phyloP scores from a whole-genome alignment of 768 basidiomycete species.

The Amanita rimosa region DNA sequence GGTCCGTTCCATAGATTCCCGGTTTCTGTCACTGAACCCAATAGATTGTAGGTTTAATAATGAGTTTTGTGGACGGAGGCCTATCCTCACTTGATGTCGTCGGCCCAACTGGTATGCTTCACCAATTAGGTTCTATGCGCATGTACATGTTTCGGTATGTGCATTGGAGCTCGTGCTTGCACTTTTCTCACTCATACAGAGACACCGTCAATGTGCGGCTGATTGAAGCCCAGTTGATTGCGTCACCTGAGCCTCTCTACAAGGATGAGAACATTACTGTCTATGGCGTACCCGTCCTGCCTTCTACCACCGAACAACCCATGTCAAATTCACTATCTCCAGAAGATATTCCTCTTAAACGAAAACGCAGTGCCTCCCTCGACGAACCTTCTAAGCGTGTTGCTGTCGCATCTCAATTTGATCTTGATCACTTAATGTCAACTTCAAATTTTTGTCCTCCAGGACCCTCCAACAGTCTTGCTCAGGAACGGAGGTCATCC shows the following conservation, averaged over 20 bases:
- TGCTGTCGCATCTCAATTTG: background rate
- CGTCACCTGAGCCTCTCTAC: constrained; percentile 33
- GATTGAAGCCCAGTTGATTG: constrained; percentile 26
- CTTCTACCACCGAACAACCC: constrained; percentile 1
- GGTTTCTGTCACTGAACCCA: constrained; percentile 1
- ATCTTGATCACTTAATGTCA: constrained; percentile 11
- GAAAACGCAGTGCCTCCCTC: constrained; percentile 32
- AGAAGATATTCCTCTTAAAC: constrained; percentile 22
- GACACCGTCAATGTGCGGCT: constrained; percentile 38
- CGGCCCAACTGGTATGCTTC: constrained; percentile 66
- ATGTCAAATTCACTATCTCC: background rate
- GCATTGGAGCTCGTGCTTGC: background rate
- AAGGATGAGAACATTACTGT: constrained; percentile 54
- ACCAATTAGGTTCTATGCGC: constrained; percentile 63
- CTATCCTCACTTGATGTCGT: constrained; percentile 45
- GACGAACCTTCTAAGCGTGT: constrained; percentile 25
- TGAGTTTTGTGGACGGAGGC: constrained; percentile 70
- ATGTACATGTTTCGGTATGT: constrained; percentile 55
- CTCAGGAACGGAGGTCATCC: constrained; percentile 44
- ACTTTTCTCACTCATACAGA: constrained; percentile 19
- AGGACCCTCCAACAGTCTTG: constrained; percentile 30
- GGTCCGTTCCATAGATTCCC: constrained; percentile 33
- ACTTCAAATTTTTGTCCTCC: constrained; percentile 17
- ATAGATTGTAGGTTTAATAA: constrained; percentile 45
- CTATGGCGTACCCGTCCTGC: constrained; percentile 43